Percentiles rank a stretch among this genome's conserved stretches.
phyloP scores from a whole-genome alignment of 2,329 filamentous ascomycete species.

The Teratosphaeria epicoccoides region DNA sequence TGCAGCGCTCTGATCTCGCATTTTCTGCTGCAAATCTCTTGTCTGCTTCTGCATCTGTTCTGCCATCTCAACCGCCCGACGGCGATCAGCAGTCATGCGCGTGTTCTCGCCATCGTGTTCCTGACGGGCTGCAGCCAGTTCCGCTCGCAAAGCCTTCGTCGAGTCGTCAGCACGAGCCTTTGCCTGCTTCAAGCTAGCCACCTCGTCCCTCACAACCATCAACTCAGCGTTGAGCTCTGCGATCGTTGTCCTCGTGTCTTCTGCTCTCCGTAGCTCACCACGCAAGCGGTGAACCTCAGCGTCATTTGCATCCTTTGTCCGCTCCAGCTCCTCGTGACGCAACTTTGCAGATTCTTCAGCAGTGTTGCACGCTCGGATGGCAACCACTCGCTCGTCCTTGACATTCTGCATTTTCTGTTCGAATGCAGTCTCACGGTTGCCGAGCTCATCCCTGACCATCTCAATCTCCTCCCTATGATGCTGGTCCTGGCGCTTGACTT shows the following conservation, averaged over 20 bases:
- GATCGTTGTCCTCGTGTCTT: conserved; percentile 3
- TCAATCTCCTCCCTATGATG: conserved; percentile 12
- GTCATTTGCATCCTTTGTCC: conserved; percentile 12
- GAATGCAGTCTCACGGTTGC: conserved; percentile 9
- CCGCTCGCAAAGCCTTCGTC: conserved; percentile 6
- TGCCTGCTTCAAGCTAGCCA: conserved; percentile 1
- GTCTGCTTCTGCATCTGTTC: conserved; percentile 13
- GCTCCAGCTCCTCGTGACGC: conserved; percentile 16
- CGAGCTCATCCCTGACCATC: conserved; percentile 11
- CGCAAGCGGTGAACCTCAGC: conserved; percentile 13
- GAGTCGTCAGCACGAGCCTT: conserved; percentile 6
- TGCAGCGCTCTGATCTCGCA: conserved; percentile 11
- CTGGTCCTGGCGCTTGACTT: conserved; percentile 5
- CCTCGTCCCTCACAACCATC: conserved; percentile 11
- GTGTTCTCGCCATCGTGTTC: conserved; percentile 10
- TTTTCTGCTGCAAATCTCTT: conserved; percentile 16
- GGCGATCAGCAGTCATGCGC: conserved; percentile 10
- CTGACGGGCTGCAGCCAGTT: conserved; percentile 9
- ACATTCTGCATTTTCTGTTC: conserved; percentile 9
- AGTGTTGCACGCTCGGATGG: conserved; percentile 11
- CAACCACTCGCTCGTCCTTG: conserved; percentile 15
- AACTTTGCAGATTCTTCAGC: conserved; percentile 12
- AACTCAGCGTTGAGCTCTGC: conserved; percentile 15
- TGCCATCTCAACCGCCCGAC: conserved; percentile 13
- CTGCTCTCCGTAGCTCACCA: conserved; percentile 11